Evolutionary conservation across 1,284 basidiomycete species (phyloP), one percentile per base, ranked within the genome.

Genomic region (Cryptococcus jaspeensis): DNA sequence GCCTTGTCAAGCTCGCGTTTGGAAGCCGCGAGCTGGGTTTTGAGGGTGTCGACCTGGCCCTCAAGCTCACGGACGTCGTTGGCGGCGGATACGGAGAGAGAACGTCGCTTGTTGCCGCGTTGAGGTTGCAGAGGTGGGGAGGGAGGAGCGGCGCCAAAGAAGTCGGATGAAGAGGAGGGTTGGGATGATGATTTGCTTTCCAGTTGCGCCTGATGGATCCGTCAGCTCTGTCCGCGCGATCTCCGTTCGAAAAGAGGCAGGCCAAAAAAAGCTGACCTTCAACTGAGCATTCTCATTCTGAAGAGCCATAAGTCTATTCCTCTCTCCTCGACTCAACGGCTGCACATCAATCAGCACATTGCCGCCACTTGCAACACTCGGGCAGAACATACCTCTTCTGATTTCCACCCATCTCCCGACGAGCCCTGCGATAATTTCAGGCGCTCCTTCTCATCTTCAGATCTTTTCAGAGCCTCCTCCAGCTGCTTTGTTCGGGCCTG

Each of bases 1-100:
- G 72, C 65, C 52, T 75, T 72, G 60, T 77, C 65, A 16, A 72
- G 59, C 11, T 70, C 69, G 2, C 59, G 55, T 39, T 67, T 65
- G 2, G 65, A 59, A 3, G 40, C 62, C 0, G 64, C 58, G 3
- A 77, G 60, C 53, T 77, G 70, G 9, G 57, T 53, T 53, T 65
- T 60, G n/a, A 75, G 52, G 0, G 59, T 49, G 5, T 70, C 64
- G 28, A 71, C 41, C 43, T 71, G 62, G 1, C 45, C 50, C 22
- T 70, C 66, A 13, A 74, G 59, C 8, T 67, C 63, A 3, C 48
- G 49, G 20, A 74, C 44, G 4, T 67, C 63, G 11, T 53, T 63
- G 23, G 61, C 58, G 1, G 65, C 52, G 9, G 62, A 62, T 13
- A 69, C 50, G 0, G 72, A 73, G 15, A 63, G 45, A 16, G 45